Evolutionary conservation across 2,329 filamentous ascomycete species (phyloP).

Genomic region (Huntiella bhutanensis): DNA sequence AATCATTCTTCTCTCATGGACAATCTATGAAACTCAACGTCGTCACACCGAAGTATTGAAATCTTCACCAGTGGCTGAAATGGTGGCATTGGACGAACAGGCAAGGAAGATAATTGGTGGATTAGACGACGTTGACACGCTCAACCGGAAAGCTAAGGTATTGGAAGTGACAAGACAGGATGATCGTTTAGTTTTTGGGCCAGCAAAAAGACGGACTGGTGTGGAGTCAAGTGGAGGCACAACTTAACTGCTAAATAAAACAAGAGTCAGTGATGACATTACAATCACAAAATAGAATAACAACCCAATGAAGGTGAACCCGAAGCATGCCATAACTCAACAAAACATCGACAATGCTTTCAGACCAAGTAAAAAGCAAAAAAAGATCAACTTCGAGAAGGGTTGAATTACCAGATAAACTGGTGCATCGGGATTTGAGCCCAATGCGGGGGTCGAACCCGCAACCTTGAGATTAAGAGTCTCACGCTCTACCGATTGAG

Average conservation of each 20-base stretch:
- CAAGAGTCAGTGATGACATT: too few species aligned
- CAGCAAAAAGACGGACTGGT: too few species aligned
- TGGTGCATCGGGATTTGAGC: slow-evolving; percentile 12
- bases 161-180: slow-evolving; percentile 10
- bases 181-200: not conserved
- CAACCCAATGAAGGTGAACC: too few species aligned
- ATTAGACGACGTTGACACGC: slow-evolving; percentile 7
- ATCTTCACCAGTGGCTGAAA: slow-evolving; percentile 14
- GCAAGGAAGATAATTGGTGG: slow-evolving; percentile 9
- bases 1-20: slow-evolving; percentile 14
- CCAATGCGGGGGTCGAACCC: slow-evolving; percentile 22
- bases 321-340: too few species aligned
- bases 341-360: too few species aligned
- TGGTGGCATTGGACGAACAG: slow-evolving; percentile 15
- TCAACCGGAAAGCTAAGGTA: slow-evolving; percentile 11
- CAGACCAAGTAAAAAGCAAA: too few species aligned
- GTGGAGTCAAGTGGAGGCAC: too few species aligned
- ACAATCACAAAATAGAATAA: too few species aligned
- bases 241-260: too few species aligned
- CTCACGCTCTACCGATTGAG: slow-evolving; percentile 57
- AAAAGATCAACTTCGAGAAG: too few species aligned
- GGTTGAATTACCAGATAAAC: not conserved
- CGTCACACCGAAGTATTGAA: slow-evolving; percentile 15
- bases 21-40: slow-evolving; percentile 15
- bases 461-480: slow-evolving; percentile 37